Evolutionary conservation across 345 rosid species (phyloP).

Genomic region (Nephelium lappaceum): DNA sequence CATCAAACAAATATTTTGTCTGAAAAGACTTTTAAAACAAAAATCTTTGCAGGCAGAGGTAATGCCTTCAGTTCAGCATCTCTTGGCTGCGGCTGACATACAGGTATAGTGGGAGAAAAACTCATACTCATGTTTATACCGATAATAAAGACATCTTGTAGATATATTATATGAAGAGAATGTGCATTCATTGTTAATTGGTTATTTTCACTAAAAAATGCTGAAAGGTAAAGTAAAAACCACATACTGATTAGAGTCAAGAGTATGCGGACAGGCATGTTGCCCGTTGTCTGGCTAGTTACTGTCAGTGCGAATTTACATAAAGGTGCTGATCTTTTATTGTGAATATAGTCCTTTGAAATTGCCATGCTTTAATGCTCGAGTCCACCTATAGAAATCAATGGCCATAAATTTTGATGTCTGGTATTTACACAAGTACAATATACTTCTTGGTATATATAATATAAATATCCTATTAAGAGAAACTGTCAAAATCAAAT

Average conservation of each 20-base stretch:
- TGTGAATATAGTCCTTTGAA: background rate
- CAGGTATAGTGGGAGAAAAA: conserved; percentile 58
- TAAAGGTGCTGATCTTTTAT: background rate
- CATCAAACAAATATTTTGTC: conserved; percentile 14
- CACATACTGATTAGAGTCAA: background rate
- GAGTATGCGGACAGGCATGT: background rate
- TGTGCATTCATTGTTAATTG: background rate
- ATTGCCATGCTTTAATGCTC: background rate
- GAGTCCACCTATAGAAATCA: background rate
- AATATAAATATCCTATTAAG: background rate
- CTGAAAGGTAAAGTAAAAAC: background rate
- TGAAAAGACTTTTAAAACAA: conserved; percentile 11
- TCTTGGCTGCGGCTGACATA: conserved; percentile 67
- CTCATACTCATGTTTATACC: conserved; percentile 13
- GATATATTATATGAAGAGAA: conserved; percentile 1
- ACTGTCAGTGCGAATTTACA: background rate
- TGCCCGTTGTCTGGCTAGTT: background rate
- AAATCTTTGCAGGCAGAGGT: conserved; percentile 72
- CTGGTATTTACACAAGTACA: background rate
- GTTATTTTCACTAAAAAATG: background rate
- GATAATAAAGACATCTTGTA: background rate
- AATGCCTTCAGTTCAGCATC: conserved; percentile 75
- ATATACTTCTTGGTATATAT: background rate
- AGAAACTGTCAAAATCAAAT: background rate
- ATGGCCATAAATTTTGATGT: background rate